These are phyloP conservation scores for Phyllosticta citribraziliensis DNA, from an alignment of 2,329 filamentous ascomycete species.

Conservation along the genomic window DNA sequence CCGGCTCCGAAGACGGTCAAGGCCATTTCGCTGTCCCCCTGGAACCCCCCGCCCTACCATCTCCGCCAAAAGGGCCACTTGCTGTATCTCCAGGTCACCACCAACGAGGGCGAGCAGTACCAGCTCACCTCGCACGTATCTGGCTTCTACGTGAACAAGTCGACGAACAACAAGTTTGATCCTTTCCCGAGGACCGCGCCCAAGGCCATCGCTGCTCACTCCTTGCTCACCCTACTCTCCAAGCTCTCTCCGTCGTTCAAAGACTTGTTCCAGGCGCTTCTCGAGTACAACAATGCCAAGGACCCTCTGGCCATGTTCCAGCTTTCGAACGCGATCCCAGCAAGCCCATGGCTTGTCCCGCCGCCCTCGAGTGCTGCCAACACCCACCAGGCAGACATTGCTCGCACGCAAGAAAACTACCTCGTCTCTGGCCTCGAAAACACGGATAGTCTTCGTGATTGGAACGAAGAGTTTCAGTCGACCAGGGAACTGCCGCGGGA, in stretches of 20 bases:
- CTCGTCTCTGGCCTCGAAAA: slow-evolving; percentile 85
- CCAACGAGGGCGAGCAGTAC: slow-evolving; percentile 88
- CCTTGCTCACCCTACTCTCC: slow-evolving; percentile 68
- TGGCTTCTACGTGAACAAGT: slow-evolving; percentile 96
- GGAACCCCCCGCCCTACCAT: slow-evolving; percentile 93
- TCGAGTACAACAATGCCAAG: slow-evolving; percentile 74
- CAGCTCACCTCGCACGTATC: slow-evolving; percentile 90
- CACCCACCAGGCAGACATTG: slow-evolving; percentile 71
- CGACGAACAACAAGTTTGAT: slow-evolving; percentile 89
- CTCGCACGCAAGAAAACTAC: slow-evolving; percentile 86
- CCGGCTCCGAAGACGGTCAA: slow-evolving; percentile 84
- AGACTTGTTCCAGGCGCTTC: slow-evolving; percentile 63
- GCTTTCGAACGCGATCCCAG: slow-evolving; percentile 87
- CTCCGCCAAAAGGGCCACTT: slow-evolving; percentile 86
- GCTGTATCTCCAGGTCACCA: slow-evolving; percentile 79
- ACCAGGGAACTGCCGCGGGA: slow-evolving; percentile 91
- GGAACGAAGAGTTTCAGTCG: slow-evolving; percentile 99
- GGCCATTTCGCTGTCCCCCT: slow-evolving; percentile 75
- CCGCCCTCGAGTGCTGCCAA: slow-evolving; percentile 53
- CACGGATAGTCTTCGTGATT: slow-evolving; percentile 87
- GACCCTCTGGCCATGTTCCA: slow-evolving; percentile 91
- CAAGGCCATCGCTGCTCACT: slow-evolving; percentile 74
- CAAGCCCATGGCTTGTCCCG: slow-evolving; percentile 84
- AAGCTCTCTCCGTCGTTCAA: slow-evolving; percentile 77
- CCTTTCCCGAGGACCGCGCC: slow-evolving; percentile 70